Percentiles rank a stretch among this genome's conserved stretches.
phyloP scores from a whole-genome alignment of 805 yeast species.

The Myxozyma monticola region DNA sequence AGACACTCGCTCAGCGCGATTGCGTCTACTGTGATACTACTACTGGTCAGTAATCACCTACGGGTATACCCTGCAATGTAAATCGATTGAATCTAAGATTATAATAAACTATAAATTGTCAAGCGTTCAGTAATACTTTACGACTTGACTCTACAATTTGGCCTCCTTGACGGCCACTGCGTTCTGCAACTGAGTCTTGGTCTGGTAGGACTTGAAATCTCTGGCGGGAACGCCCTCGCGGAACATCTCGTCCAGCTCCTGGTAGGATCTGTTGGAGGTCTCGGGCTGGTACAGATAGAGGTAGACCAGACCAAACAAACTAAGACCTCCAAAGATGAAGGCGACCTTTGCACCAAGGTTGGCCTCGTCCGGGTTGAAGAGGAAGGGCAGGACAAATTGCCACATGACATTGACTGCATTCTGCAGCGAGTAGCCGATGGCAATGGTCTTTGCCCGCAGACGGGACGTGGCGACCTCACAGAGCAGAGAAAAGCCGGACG shows the following conservation, averaged over 20 bases:
- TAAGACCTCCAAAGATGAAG: constrained; percentile 30
- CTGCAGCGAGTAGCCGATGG: constrained; percentile 39
- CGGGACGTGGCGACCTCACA: constrained; percentile 46
- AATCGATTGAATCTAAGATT: no score
- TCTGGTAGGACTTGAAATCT: not conserved
- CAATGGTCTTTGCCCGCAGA: constrained; percentile 46
- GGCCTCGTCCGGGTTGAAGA: constrained; percentile 48
- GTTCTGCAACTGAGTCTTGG: not conserved
- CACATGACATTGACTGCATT: constrained; percentile 41
- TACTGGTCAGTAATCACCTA: no score
- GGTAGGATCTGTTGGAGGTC: not conserved
- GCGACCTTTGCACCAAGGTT: constrained; percentile 51
- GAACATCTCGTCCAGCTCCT: constrained; percentile 15
- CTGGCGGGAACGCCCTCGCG: constrained; percentile 8
- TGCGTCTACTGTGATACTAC: no score
- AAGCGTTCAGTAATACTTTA: no score
- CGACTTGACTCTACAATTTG: no score
- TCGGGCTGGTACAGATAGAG: constrained; percentile 8
- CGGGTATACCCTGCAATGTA: no score
- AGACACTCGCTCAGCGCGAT: constrained; percentile 10
- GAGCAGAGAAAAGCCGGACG: constrained; percentile 44
- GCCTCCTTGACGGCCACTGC: no score
- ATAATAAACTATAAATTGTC: no score
- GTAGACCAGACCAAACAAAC: constrained; percentile 26
- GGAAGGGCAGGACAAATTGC: constrained; percentile 47